Conservation (phyloP, 1,284 basidiomycete genomes). For the Neonothopanus nambi region DNA sequence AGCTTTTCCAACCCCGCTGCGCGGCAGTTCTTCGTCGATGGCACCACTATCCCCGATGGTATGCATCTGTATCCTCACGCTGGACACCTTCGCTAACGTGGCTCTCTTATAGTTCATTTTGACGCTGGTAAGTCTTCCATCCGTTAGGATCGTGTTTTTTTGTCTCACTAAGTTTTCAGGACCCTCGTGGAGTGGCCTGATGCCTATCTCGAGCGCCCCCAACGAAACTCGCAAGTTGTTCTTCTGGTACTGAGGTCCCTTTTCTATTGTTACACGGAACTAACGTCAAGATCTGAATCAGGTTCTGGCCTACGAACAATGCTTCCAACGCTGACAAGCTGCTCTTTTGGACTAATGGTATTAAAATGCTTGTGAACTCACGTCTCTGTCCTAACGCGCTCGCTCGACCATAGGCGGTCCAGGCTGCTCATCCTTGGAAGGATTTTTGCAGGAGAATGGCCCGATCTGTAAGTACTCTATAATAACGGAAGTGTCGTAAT, state of each 20-base stretch:
- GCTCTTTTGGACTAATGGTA: slow-evolving; percentile 51
- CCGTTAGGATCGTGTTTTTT: background rate
- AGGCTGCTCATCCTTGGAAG: slow-evolving; percentile 74
- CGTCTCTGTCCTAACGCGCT: slow-evolving; percentile 1
- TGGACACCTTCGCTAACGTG: background rate
- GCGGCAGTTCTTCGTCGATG: slow-evolving; percentile 64
- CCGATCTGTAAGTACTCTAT: slow-evolving; percentile 32
- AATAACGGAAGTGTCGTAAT: too few species aligned
- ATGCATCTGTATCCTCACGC: slow-evolving; percentile 14
- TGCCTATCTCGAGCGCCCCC: slow-evolving; percentile 59
- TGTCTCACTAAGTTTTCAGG: slow-evolving; percentile 22
- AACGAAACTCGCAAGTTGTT: slow-evolving; percentile 70
- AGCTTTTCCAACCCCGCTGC: slow-evolving; percentile 66
- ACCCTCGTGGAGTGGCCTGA: slow-evolving; percentile 68
- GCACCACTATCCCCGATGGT: slow-evolving; percentile 61
- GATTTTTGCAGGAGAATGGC: slow-evolving; percentile 78
- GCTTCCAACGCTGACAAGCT: slow-evolving; percentile 47
- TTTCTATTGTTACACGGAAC: background rate
- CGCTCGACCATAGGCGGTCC: slow-evolving; percentile 37
- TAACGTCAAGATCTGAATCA: slow-evolving; percentile 14
- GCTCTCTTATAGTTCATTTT: slow-evolving; percentile 41
- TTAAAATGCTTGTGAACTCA: slow-evolving; percentile 24
- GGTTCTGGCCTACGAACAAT: slow-evolving; percentile 48
- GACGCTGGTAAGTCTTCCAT: slow-evolving; percentile 43
- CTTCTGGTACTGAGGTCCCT: slow-evolving; percentile 66